phyloP scores from a whole-genome alignment of 164 flowering plant species.

The Pachysandra terminalis region DNA sequence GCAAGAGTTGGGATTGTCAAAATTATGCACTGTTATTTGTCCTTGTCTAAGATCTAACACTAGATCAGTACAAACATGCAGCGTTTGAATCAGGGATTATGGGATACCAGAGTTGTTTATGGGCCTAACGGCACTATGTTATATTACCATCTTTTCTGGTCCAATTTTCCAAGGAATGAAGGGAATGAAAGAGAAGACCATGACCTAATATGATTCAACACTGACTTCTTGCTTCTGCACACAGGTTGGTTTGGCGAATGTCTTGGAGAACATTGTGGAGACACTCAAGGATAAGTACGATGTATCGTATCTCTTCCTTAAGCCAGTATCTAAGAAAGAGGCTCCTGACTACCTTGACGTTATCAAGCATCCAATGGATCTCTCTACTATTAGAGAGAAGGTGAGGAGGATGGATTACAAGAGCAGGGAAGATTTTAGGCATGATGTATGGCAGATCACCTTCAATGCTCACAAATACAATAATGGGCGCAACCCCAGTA shows the following conservation, averaged over 20 bases:
- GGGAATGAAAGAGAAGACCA: neutral
- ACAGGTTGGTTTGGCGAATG: conserved; percentile 87
- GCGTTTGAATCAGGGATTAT: too few relatives aligned
- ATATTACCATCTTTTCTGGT: neutral
- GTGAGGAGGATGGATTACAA: conserved; percentile 79
- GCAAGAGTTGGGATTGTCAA: too few relatives aligned
- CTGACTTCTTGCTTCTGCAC: neutral
- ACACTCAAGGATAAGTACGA: conserved; percentile 42
- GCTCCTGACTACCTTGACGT: conserved; percentile 85
- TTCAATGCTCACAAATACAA: conserved; percentile 81
- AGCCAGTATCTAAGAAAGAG: conserved; percentile 86
- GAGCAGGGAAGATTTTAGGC: conserved; percentile 68
- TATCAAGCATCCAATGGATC: conserved; percentile 77
- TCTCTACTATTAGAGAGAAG: conserved; percentile 81
- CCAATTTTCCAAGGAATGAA: neutral
- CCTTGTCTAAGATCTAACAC: too few relatives aligned
- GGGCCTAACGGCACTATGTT: too few relatives aligned
- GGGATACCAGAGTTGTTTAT: too few relatives aligned
- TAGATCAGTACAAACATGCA: too few relatives aligned
- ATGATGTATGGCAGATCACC: conserved; percentile 86
- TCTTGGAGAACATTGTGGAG: conserved; percentile 71
- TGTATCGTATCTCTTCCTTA: conserved; percentile 71
- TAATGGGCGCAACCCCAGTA: conserved; percentile 71
- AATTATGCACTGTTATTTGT: too few relatives aligned
- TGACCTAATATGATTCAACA: neutral